Conservation (phyloP, 2,329 filamentous ascomycete species). For the Tricladium varicosporioides region DNA sequence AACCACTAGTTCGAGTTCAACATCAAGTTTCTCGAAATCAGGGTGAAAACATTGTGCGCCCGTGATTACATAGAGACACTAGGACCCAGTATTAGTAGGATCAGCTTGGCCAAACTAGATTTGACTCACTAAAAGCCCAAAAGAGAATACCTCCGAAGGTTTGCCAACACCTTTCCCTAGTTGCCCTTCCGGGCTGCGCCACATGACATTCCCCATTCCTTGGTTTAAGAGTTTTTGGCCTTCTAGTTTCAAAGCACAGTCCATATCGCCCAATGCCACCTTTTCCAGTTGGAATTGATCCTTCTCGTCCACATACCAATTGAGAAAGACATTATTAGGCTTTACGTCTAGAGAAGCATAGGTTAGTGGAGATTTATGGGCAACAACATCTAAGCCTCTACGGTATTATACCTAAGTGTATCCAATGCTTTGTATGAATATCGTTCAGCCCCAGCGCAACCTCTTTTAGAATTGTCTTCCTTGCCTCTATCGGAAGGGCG, state of each 20-base stretch:
- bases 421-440: no score
- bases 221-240: slow-evolving; percentile 11
- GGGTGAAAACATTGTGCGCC: slow-evolving; percentile 27
- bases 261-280: slow-evolving; percentile 12
- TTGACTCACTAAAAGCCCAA: slow-evolving; percentile 17
- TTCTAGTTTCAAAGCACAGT: slow-evolving; percentile 15
- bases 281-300: not conserved
- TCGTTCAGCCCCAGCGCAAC: no score
- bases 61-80: slow-evolving; percentile 30
- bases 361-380: no score
- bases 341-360: slow-evolving; percentile 8
- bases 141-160: slow-evolving; percentile 20
- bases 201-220: slow-evolving; percentile 20
- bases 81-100: slow-evolving; percentile 7
- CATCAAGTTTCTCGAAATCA: slow-evolving; percentile 27
- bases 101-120: not conserved
- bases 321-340: slow-evolving; percentile 12
- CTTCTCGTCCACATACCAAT: slow-evolving; percentile 10
- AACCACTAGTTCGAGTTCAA: slow-evolving; percentile 31
- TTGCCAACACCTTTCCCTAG: slow-evolving; percentile 17
- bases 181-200: slow-evolving; percentile 18
- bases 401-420: no score
- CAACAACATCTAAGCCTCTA: no score
- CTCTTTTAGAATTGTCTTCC: no score
- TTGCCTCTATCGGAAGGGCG: no score